Evolutionary conservation across 441 rosid species (phyloP), one percentile per base, ranked within the genome.

Genomic region (Capsella rubella): DNA sequence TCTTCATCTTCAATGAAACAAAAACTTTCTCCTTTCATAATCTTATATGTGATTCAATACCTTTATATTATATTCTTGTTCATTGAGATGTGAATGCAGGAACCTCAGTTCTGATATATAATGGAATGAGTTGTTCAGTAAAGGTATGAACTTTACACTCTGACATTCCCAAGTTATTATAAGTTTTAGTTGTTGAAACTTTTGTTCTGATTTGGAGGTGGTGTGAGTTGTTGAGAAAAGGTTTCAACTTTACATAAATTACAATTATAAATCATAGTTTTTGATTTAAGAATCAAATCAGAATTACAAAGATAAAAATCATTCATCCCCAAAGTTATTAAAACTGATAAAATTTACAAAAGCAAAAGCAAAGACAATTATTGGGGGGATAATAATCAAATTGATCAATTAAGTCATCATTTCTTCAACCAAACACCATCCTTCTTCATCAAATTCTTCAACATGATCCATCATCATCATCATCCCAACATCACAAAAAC

Each of bases 371-470:
- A 63, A 52, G 35, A 70, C 72, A 64, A 76, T 42, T 25, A 49
- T 70, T 76, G 76, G 49, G 69, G 35, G 45, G 53, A 53, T 61
- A 35, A 53, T 45, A 62, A 53, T 61, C 70, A 69, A 54, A 34
- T 34, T 32, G 58, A 67, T 68, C 21, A 75, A 12, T 61, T 40
- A 75, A 53, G 70, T 79, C 78, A 81, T 72, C 60, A 76, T 77
- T 53, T 86, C 82, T 63, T 76, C 83, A 29, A 90, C 87, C 57
- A 87, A 34, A 54, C 72, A 82, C 93, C 94, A 92, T 70, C 75
- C 91, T 51, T 86, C 88, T 47, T 86, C 88, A 75, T 65, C 88
- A 50, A 78, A 85, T 55, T 54, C 84, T 65, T 76, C 72, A 39
- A 71, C 76, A 49, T 64, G 62, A 37, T 70, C 68, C 46, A 67